Base-by-base conservation (phyloP, 2,329 filamentous ascomycete genomes). In the Ceratocystis variospora region DNA sequence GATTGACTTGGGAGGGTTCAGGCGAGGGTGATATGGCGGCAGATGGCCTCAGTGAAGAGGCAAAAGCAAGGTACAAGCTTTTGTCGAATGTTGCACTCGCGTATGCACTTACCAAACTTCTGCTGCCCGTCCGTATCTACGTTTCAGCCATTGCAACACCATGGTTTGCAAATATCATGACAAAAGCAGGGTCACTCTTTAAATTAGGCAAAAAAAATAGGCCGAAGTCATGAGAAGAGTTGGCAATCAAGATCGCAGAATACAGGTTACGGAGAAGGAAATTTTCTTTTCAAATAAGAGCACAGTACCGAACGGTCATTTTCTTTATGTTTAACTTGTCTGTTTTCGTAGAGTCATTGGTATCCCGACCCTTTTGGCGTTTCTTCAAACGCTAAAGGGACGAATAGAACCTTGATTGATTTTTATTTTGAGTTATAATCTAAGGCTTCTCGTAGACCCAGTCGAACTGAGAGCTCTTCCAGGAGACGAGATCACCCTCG, bases 361-460 rank as follows among this genome's bases (percentile, higher is more conserved):
- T 31, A 41, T 66, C 19, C 50, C 19, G 22, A n/a, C 55, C 55
- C 31, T 31, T 37, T n/a, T n/a, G 8, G 1, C 55, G 33, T 59
- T 8, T 59, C n/a, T 31, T n/a, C 31, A 8, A n/a, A 33, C 33
- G 15, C n/a, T 63, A 28, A 62, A 46, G 62, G 19, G 48, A 46
- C 63, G 64, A 15, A 19, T 33, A 25, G 28, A 64, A 41, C 46
- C 53, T 61, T 33, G 63, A 48, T 62, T 33, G 31, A 48, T 15
- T 12, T 33, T 33, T 50, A 22, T 57, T n/a, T 65, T 69, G 48
- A 41, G 22, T 53, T 62, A 48, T 57, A 61, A 69, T 73, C 76
- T 80, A 81, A 70, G 80, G 73, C 84, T 95, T 93, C 89, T 99
- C 94, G 83, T 96, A 97, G 83, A 97, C 83, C 94, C 94, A 97